Conservation (phyloP, 495 filamentous ascomycete genomes). For the Aspergillus ellipticus region DNA sequence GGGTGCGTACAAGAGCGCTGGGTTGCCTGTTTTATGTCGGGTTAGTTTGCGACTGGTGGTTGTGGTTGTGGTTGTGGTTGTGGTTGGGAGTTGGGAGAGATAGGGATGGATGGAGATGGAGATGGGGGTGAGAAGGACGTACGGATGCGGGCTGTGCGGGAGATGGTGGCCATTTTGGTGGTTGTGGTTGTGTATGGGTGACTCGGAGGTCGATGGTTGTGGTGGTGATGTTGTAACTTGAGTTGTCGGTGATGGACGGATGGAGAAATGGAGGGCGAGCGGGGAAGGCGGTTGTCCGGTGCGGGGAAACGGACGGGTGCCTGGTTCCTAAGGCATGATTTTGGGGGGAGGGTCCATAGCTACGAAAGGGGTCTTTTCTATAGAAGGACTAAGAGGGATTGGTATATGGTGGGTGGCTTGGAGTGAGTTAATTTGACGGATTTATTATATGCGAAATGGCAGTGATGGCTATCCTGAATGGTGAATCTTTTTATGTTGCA, state of each 20-base stretch:
- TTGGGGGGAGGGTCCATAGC: too few relatives aligned
- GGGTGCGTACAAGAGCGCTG: conserved; percentile 61
- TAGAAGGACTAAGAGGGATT: too few relatives aligned
- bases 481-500: too few relatives aligned
- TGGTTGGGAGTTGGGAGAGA: too few relatives aligned
- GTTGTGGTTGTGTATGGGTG: background rate
- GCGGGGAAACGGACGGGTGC: conserved; percentile 23
- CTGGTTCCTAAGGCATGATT: conserved; percentile 6
- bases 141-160: conserved; percentile 37
- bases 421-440: too few relatives aligned
- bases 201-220: background rate
- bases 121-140: conserved; percentile 1
- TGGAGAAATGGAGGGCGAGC: background rate
- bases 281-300: background rate
- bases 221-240: background rate
- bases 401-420: too few relatives aligned
- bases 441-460: too few relatives aligned
- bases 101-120: too few relatives aligned
- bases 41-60: conserved; percentile 24
- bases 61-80: too few relatives aligned
- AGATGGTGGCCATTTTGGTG: conserved; percentile 28
- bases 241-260: background rate
- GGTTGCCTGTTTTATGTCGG: conserved; percentile 49
- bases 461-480: too few relatives aligned
- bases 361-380: too few relatives aligned